These are phyloP conservation scores for Litchi chinensis DNA, from an alignment of 345 rosid species.

Conservation along the genomic window DNA sequence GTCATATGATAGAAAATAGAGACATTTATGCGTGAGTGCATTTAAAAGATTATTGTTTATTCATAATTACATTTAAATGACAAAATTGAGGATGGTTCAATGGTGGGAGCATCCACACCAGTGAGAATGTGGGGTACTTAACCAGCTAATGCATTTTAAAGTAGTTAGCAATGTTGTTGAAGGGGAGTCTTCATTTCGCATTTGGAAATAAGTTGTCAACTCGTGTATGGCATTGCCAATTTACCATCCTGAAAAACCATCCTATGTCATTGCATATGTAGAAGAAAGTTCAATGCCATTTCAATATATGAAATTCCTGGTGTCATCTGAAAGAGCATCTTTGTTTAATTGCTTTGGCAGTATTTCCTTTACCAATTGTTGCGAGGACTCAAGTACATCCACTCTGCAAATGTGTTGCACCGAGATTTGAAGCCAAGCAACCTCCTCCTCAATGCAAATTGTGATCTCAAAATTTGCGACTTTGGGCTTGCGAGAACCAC, in stretches of 20 bases:
- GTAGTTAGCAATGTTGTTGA: too few species aligned
- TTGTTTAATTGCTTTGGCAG: constrained; percentile 36
- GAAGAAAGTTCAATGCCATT: not conserved
- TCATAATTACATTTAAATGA: not conserved
- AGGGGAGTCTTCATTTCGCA: too few species aligned
- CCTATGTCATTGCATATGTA: not conserved
- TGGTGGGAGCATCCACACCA: not conserved
- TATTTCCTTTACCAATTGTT: constrained; percentile 83
- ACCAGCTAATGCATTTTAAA: not conserved
- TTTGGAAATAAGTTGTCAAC: not conserved
- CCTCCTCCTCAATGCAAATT: constrained; percentile 64
- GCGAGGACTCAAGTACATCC: constrained; percentile 81
- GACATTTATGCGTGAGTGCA: too few species aligned
- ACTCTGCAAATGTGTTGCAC: constrained; percentile 84
- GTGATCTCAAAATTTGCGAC: constrained; percentile 81
- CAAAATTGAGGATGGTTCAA: not conserved
- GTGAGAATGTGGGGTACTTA: not conserved
- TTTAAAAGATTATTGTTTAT: not conserved
- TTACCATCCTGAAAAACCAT: too few species aligned
- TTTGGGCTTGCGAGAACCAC: constrained; percentile 92
- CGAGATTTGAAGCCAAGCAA: constrained; percentile 92
- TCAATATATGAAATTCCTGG: not conserved
- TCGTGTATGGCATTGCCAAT: not conserved
- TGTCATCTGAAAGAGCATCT: not conserved
- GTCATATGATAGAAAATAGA: too few species aligned